Conservation (phyloP, 495 filamentous ascomycete species). For the Penicillium daleae region DNA sequence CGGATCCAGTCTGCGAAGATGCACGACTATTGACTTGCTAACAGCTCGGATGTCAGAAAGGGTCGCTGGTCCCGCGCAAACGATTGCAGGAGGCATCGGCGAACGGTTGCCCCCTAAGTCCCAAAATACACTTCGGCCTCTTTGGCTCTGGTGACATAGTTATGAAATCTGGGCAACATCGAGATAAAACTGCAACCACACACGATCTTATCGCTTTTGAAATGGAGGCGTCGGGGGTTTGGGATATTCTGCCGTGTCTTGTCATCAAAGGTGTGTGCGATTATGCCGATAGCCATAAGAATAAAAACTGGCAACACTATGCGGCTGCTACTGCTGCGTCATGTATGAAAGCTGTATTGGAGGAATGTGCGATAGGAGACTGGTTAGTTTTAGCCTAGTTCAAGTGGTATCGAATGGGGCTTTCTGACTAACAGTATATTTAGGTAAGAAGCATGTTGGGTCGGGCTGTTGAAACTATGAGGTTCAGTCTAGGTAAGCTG, state of each 20-base stretch:
- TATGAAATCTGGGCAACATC: slow-evolving; percentile 3
- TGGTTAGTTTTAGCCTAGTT: background rate
- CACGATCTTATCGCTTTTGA: background rate
- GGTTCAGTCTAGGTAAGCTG: too few relatives aligned
- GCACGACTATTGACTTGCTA: background rate
- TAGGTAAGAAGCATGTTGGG: background rate
- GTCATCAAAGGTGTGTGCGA: background rate
- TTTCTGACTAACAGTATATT: background rate
- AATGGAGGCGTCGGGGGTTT: background rate
- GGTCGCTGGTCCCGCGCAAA: background rate
- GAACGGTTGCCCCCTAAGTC: background rate
- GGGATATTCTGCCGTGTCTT: background rate
- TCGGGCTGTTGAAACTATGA: too few relatives aligned
- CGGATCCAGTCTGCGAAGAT: background rate
- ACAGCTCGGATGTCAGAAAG: background rate
- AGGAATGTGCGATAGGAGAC: background rate
- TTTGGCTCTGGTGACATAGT: background rate
- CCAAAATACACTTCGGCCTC: background rate
- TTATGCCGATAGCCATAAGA: slow-evolving; percentile 7
- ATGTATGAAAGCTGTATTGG: slow-evolving; percentile 2
- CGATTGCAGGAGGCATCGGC: background rate
- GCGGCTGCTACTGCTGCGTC: slow-evolving; percentile 1
- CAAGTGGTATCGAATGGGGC: background rate
- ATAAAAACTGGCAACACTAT: background rate
- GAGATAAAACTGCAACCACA: background rate